A percentile compares a stretch with the other conserved stretches of the same genome.
Conservation (phyloP, 169 alveolate genomes). For the Cryptosporidium bovis region DNA sequence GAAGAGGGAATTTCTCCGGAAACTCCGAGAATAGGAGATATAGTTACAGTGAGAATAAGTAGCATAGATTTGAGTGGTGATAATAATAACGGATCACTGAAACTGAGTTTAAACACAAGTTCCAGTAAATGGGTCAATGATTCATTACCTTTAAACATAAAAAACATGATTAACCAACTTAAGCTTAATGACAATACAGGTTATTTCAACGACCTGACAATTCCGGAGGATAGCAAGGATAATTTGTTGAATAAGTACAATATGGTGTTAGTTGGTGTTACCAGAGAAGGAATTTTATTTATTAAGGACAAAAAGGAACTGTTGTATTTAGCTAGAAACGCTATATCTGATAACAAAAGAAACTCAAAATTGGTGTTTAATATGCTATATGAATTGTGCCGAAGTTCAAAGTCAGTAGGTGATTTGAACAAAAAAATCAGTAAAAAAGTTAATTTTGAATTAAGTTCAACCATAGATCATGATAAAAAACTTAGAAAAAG, state of each 20-base stretch:
- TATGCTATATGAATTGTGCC: neutral
- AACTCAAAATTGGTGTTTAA: slow-evolving; percentile 7
- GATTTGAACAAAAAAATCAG: slow-evolving; percentile 1
- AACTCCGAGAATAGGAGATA: slow-evolving; percentile 37
- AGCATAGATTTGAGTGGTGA: slow-evolving; percentile 8
- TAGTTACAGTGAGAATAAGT: slow-evolving; percentile 42
- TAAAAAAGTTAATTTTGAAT: neutral
- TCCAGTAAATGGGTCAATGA: neutral
- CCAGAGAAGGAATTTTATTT: neutral
- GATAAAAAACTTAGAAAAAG: neutral
- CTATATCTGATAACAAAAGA: slow-evolving; percentile 33
- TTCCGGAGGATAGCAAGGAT: neutral
- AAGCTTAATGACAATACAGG: neutral
- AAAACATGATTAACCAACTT: neutral
- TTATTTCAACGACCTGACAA: neutral
- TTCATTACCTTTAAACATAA: neutral
- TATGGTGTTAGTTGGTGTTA: neutral
- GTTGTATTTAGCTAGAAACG: slow-evolving; percentile 3
- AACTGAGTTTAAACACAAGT: neutral
- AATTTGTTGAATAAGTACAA: neutral
- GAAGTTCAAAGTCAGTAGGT: neutral
- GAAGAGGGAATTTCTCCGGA: neutral
- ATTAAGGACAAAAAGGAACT: neutral
- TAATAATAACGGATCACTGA: neutral
- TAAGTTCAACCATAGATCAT: neutral